phyloP scores from a whole-genome alignment of 352 stramenopile species.

The Phytophthora ramorum region DNA sequence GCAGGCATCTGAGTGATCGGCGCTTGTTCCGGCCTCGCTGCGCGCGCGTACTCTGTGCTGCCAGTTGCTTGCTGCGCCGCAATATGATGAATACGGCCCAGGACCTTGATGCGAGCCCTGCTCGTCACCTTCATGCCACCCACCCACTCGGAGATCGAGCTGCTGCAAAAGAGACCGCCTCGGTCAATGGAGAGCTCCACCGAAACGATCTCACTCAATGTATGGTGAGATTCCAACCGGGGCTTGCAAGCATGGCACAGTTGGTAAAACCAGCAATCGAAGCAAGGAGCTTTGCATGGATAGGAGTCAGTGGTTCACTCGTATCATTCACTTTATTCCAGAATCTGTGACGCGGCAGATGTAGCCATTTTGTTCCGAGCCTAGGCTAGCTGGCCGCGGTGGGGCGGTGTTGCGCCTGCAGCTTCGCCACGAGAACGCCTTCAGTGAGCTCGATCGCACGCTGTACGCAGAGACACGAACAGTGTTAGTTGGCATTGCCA shows the following conservation, averaged over 20 bases:
- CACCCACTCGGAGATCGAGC: constrained; percentile 8
- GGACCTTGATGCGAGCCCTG: not conserved
- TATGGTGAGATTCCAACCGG: too few relatives aligned
- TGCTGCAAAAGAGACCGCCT: too few relatives aligned
- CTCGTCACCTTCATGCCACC: constrained; percentile 8
- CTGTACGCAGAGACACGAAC: constrained; percentile 22
- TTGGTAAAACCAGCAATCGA: too few relatives aligned
- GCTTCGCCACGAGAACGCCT: constrained; percentile 56
- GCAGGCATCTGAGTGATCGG: too few relatives aligned
- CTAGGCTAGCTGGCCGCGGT: constrained; percentile 10
- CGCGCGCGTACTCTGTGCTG: too few relatives aligned
- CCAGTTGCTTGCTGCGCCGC: not conserved
- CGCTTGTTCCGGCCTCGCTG: constrained; percentile 15
- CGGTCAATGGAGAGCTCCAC: constrained; percentile 1
- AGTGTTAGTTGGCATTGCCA: not conserved
- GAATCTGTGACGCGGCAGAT: constrained; percentile 40
- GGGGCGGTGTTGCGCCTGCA: constrained; percentile 39
- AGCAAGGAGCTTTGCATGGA: not conserved
- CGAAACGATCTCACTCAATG: constrained; percentile 8
- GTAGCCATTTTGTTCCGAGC: constrained; percentile 9
- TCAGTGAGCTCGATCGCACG: constrained; percentile 62
- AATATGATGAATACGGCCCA: constrained; percentile 20
- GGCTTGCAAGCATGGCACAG: not conserved
- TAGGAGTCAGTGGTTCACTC: constrained; percentile 15
- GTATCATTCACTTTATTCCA: constrained; percentile 31